Base-by-base conservation (phyloP, 441 rosid species). In the Heliophila coronopifolia region DNA sequence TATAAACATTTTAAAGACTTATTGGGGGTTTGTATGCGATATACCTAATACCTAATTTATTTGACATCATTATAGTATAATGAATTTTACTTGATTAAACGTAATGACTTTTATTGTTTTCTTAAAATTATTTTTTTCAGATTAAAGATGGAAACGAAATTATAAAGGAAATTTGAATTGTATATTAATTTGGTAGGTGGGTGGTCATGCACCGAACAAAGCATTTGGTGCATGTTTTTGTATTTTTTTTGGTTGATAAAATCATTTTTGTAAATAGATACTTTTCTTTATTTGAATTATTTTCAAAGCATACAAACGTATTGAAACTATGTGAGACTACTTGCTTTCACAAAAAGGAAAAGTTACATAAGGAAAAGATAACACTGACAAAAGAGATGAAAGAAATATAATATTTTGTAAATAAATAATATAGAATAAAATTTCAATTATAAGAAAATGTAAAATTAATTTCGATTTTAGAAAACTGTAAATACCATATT, bases 191-290 rank as follows among this genome's bases (percentile, higher is more conserved):
- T 32, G 58, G 34, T 63, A 6, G 63, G 39, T 63, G 57, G 33
- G 31, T 63, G n/a, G n/a, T n/a, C 57, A 40, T 49, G 40, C 61
- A 55, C 68, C 63, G 49, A 55, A 48, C 28, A 48, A 55, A 48
- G 32, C 19, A 46, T 46, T 55, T 49, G 22, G 33, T 55, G 58
- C 46, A 58, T 63, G 63, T 40, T 63, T 41, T 49, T 1, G 13
- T 55, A 43, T 47, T 47, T 45, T 12, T 46, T n/a, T n/a, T n/a
- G 30, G 20, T 37, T 28, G 0, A 28, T 9, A 11, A 1, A 35
- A 22, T 10, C 1, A 0, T 1, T 9, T 26, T 45, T 54, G 6
- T 30, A 13, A 1, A 18, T 33, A 13, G 22, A 34, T 26, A 34
- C 11, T 9, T 43, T 46, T 42, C 32, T 1, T 50, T 34, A 12